Conservation (phyloP, 441 rosid genomes). For the Pelargonium myrrhifolium region DNA sequence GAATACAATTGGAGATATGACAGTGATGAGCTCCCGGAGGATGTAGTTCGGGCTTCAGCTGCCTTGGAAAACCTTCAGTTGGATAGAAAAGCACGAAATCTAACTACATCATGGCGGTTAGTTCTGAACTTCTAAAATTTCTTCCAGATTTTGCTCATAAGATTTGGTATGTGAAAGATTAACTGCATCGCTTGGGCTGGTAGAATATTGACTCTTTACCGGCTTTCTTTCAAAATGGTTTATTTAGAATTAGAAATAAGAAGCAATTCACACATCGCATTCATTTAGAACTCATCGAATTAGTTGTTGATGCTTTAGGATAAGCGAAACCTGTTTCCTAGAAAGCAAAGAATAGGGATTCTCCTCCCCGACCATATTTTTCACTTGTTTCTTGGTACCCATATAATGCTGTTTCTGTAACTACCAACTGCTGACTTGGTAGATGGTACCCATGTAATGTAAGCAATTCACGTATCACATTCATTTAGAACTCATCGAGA, state of each 20-base stretch:
- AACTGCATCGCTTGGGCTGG: background rate
- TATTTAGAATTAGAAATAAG: background rate
- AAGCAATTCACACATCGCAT: background rate
- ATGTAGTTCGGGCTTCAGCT: constrained; percentile 11
- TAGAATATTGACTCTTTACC: background rate
- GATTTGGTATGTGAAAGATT: background rate
- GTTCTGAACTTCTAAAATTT: background rate
- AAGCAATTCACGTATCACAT: too few relatives aligned
- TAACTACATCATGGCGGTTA: constrained; percentile 8
- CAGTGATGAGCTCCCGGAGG: constrained; percentile 12
- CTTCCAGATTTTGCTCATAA: too few relatives aligned
- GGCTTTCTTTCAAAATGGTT: too few relatives aligned
- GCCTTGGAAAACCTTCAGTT: constrained; percentile 13
- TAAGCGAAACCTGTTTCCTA: too few relatives aligned
- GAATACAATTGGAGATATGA: constrained; percentile 12
- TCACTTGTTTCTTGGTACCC: too few relatives aligned
- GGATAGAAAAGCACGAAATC: constrained; percentile 14
- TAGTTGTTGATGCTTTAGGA: background rate
- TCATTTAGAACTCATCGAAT: background rate
- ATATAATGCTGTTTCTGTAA: too few relatives aligned
- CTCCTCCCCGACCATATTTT: too few relatives aligned
- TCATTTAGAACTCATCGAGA: too few relatives aligned
- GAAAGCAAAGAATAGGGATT: too few relatives aligned
- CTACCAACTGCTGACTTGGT: too few relatives aligned
- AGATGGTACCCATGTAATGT: too few relatives aligned